Percentiles rank a stretch among this genome's conserved stretches.
phyloP scores from a whole-genome alignment of 495 filamentous ascomycete genomes.

The Pyronema domesticum region DNA sequence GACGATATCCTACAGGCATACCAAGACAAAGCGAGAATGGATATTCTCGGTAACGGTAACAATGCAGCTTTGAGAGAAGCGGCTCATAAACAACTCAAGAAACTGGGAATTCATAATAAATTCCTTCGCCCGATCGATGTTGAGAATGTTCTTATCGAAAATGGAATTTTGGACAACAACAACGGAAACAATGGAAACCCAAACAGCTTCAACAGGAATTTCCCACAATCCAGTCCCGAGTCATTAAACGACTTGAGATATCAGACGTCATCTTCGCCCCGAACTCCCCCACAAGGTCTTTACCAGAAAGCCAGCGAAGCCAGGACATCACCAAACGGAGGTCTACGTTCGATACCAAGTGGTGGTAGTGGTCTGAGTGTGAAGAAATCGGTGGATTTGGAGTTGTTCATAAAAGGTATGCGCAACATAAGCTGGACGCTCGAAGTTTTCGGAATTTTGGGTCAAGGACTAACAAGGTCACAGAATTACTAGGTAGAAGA shows the following conservation, averaged over 20 bases:
- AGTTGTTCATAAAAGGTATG: conserved; percentile 23
- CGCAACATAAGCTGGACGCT: not conserved
- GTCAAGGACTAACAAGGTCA: not conserved
- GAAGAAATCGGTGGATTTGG: conserved; percentile 16
- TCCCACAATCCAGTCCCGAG: conserved; percentile 32
- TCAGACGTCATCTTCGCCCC: not conserved
- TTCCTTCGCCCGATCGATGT: conserved; percentile 61
- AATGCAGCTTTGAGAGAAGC: conserved; percentile 10
- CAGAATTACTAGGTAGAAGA: conserved; percentile 31
- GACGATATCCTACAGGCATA: conserved; percentile 22
- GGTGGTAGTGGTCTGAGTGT: not conserved
- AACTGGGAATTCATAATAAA: conserved; percentile 41
- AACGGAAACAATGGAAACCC: conserved; percentile 33
- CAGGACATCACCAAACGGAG: not conserved
- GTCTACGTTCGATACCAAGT: not conserved
- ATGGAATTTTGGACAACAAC: conserved; percentile 30
- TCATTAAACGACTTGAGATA: conserved; percentile 10
- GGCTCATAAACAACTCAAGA: conserved; percentile 28
- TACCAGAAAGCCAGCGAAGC: not conserved
- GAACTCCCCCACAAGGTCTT: not conserved
- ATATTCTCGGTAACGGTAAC: not conserved
- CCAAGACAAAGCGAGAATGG: conserved; percentile 14
- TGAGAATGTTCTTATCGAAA: conserved; percentile 45
- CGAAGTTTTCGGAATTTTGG: not conserved
- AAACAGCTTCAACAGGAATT: conserved; percentile 23